A percentile compares a stretch with the other conserved stretches of the same genome.
Conservation (phyloP, 2,329 filamentous ascomycete species). For the Calcarisporium arbuscula region DNA sequence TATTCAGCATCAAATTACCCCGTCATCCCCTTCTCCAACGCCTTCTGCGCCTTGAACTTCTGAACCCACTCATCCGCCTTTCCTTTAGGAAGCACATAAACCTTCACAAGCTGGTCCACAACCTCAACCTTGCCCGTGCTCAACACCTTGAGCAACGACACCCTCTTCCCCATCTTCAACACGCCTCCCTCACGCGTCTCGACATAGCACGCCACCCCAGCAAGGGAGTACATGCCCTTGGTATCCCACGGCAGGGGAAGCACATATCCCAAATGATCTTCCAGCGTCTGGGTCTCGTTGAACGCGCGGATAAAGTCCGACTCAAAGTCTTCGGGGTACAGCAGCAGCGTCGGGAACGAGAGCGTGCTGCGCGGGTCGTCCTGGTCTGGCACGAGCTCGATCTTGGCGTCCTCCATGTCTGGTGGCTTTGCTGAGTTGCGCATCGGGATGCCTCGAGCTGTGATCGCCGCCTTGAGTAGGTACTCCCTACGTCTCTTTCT, state of each 20-base stretch:
- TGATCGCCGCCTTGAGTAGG: constrained; percentile 60
- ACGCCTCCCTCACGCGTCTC: constrained; percentile 75
- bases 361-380: constrained; percentile 67
- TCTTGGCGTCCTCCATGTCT: constrained; percentile 77
- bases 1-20: too few species aligned
- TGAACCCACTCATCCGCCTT: constrained; percentile 70
- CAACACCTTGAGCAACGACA: constrained; percentile 69
- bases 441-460: constrained; percentile 62
- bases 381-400: constrained; percentile 65
- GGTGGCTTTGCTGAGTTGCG: constrained; percentile 65
- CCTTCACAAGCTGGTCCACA: constrained; percentile 74
- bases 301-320: constrained; percentile 90
- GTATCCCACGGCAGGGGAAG: constrained; percentile 85
- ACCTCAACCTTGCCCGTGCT: constrained; percentile 74
- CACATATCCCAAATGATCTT: constrained; percentile 76
- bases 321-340: constrained; percentile 79
- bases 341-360: constrained; percentile 69
- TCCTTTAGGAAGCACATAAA: constrained; percentile 72
- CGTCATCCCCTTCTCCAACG: constrained; percentile 32
- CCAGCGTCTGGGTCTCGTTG: constrained; percentile 66
- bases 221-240: constrained; percentile 56
- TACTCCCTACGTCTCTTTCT: constrained; percentile 48
- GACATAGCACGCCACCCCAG: constrained; percentile 77
- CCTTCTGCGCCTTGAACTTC: constrained; percentile 75
- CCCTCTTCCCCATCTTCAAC: constrained; percentile 84